These are phyloP conservation scores for Rostrohypoxylon terebratum DNA, from an alignment of 495 filamentous ascomycete species.

Conservation along the genomic window DNA sequence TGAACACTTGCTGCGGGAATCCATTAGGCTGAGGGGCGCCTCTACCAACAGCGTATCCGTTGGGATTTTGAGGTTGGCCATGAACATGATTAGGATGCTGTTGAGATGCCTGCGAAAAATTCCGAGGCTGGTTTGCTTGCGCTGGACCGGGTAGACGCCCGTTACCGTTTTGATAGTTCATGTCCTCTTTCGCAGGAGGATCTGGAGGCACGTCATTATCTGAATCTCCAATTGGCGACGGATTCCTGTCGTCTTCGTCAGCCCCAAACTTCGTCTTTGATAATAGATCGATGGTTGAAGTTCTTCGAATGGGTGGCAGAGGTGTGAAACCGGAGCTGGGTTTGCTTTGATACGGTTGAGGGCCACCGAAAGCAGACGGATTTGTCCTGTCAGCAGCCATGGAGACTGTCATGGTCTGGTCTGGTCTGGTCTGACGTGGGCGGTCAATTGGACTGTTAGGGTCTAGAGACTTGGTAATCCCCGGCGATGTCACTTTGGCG, in stretches of 20 bases:
- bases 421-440: conserved; percentile 17
- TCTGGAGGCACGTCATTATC: conserved; percentile 42
- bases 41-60: conserved; percentile 48
- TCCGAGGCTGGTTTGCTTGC: conserved; percentile 35
- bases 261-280: conserved; percentile 41
- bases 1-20: conserved; percentile 37
- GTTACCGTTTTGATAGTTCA: conserved; percentile 39
- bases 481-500: conserved; percentile 47
- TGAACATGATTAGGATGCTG: conserved; percentile 31
- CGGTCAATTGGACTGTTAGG: conserved; percentile 15
- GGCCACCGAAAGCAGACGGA: conserved; percentile 44
- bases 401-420: conserved; percentile 37
- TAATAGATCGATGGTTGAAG: conserved; percentile 62
- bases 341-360: conserved; percentile 23
- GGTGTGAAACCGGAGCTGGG: conserved; percentile 54
- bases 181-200: conserved; percentile 32
- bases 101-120: conserved; percentile 34
- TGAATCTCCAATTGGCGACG: conserved; percentile 45
- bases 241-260: conserved; percentile 41
- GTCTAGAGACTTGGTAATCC: conserved; percentile 24
- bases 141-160: conserved; percentile 38
- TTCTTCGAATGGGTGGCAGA: conserved; percentile 64
- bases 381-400: conserved; percentile 56
- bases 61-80: conserved; percentile 32
- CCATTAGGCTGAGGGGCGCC: conserved; percentile 38